Conservation (phyloP, 192 early-diverging fungal species). For the Coemansia sp. region DNA sequence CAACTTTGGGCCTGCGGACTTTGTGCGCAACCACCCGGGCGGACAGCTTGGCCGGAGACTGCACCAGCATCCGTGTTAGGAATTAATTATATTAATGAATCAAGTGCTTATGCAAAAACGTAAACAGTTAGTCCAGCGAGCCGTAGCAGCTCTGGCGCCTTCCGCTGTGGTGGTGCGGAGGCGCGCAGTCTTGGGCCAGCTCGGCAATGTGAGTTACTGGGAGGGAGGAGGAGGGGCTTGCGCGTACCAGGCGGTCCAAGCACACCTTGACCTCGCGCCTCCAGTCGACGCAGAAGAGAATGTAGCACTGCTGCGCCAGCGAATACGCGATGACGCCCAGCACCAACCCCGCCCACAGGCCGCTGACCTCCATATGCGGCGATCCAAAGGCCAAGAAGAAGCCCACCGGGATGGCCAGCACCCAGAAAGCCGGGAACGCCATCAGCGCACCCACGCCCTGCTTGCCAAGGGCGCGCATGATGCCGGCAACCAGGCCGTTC, state of each 20-base stretch:
- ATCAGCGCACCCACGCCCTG: slow-evolving; percentile 57
- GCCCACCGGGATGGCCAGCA: slow-evolving; percentile 56
- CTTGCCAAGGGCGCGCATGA: slow-evolving; percentile 59
- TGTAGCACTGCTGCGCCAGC: slow-evolving; percentile 35
- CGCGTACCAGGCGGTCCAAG: slow-evolving; percentile 20
- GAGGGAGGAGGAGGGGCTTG: slow-evolving; percentile 7
- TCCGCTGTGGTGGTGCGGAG: neutral
- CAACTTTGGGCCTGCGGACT: slow-evolving; percentile 31
- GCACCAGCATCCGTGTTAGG: neutral
- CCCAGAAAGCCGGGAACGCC: slow-evolving; percentile 58
- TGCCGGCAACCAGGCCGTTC: slow-evolving; percentile 61
- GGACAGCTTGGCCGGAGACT: slow-evolving; percentile 24
- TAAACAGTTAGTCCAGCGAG: slow-evolving; percentile 1
- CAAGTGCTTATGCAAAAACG: neutral
- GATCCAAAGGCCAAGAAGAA: slow-evolving; percentile 58
- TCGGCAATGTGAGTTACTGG: neutral
- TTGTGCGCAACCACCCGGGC: slow-evolving; percentile 43
- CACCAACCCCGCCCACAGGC: slow-evolving; percentile 65
- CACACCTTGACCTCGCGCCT: slow-evolving; percentile 49
- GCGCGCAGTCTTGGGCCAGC: neutral
- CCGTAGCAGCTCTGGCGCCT: slow-evolving; percentile 9
- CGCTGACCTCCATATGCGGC: slow-evolving; percentile 49
- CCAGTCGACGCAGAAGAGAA: slow-evolving; percentile 50
- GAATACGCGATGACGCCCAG: slow-evolving; percentile 51
- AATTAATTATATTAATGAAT: neutral